Percentiles rank a stretch among this genome's conserved stretches.
These are phyloP conservation scores for Lachnellula subtilissima DNA, from an alignment of 2,329 filamentous ascomycete genomes.

Conservation along the genomic window DNA sequence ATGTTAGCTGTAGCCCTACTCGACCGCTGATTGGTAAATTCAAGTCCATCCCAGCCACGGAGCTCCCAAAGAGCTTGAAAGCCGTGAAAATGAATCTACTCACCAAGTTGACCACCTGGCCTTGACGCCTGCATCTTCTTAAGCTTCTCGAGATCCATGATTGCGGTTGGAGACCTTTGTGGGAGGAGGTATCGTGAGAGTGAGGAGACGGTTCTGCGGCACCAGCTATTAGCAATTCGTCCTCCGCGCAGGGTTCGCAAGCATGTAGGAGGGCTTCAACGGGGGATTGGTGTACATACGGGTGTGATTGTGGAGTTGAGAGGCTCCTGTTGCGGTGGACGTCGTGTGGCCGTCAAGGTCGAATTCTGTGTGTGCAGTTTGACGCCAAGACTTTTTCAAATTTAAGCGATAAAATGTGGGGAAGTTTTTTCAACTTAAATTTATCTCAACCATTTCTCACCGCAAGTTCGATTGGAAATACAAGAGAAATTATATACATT, in stretches of 20 bases:
- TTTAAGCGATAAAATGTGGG: too few species aligned
- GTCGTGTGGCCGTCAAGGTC: conserved; percentile 1
- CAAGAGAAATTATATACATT: too few species aligned
- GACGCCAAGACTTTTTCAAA: too few species aligned
- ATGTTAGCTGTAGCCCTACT: conserved; percentile 13
- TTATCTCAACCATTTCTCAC: too few species aligned
- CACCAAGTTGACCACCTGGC: conserved; percentile 36
- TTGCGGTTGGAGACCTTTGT: conserved; percentile 35
- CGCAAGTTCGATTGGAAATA: too few species aligned
- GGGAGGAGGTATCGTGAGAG: conserved; percentile 11
- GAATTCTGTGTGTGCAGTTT: too few species aligned
- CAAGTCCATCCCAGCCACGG: background rate
- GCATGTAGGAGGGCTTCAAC: background rate
- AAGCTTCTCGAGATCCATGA: conserved; percentile 63
- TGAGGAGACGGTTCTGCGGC: conserved; percentile 8
- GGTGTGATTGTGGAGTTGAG: background rate
- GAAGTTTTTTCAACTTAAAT: too few species aligned
- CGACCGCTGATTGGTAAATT: background rate
- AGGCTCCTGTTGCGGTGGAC: background rate
- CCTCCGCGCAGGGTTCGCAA: background rate
- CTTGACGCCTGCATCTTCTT: conserved; percentile 61
- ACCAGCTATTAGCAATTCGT: conserved; percentile 1
- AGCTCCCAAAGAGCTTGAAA: background rate
- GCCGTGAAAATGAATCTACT: conserved; percentile 2
- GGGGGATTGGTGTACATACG: background rate